Base-by-base conservation (phyloP, 129 eudicot species). In the Erigeron canadensis region DNA sequence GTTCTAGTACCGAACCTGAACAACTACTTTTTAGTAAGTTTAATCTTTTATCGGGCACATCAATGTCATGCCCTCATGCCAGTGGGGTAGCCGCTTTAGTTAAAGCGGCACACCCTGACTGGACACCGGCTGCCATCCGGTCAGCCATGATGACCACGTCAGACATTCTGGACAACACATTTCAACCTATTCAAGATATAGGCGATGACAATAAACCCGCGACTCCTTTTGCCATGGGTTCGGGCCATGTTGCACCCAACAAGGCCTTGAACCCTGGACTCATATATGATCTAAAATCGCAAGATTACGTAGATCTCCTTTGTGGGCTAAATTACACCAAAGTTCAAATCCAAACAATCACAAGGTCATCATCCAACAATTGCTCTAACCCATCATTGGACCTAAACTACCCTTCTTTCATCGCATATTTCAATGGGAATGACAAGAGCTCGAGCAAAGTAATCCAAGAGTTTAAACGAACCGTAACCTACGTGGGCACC, bases 131-230 rank as follows among this genome's bases (percentile, higher is more conserved):
- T 0, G 89, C 87, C 65, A 87, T 90, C 63, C 90, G 96, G 23
- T 90, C 96, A 0, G 87, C 96, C 34, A 84, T 90, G 94, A 85
- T 90, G 89, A 90, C 96, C 10, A 85, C 96, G 2, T 78, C 94
- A 0, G 77, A 85, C 23, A 70, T 63, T 28, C 40, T 77, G 1
- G 96, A 90, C 81, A 87, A 90, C 60, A 85, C 82, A 0, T 17
- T 56, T 1, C 65, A 65, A 51, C 96, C 94, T 0, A 87, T 90
- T 22, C 63, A 72, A 79, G 94, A 90, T 42, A 71, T 79, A 0
- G 96, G 84, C 0, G 73, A 41, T 46, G 23, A 59, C 19, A 77
- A 61, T 69, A 60, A 72, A 28, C 77, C 81, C 6, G 96, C 96
- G 17, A 81, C 74, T 45, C 94, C 96, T 16, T 51, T 90, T 3